phyloP scores from a whole-genome alignment of 495 filamentous ascomycete genomes.

The Oidiodendron maius region DNA sequence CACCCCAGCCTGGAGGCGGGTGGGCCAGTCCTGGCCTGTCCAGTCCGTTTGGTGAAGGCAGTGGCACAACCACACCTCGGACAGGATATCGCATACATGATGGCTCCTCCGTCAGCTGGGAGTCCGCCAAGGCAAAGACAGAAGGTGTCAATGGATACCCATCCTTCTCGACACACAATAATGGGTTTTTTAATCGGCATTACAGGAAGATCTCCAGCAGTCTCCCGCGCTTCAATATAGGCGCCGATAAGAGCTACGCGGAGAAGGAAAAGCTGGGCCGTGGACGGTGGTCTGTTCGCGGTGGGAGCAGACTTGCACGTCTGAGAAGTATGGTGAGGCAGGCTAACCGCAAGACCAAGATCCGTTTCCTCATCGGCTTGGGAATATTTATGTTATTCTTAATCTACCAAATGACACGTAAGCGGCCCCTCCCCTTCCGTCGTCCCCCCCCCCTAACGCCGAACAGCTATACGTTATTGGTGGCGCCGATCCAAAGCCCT shows the following conservation, averaged over 20 bases:
- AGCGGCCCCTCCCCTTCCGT: constrained; percentile 24
- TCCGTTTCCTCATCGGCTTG: constrained; percentile 52
- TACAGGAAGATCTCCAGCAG: constrained; percentile 67
- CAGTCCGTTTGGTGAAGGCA: constrained; percentile 45
- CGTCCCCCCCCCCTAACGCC: constrained; percentile 1
- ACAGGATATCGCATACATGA: constrained; percentile 38
- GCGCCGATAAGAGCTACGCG: constrained; percentile 38
- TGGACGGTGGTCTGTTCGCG: constrained; percentile 29
- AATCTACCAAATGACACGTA: constrained; percentile 64
- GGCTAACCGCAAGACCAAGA: constrained; percentile 37
- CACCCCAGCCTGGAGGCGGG: constrained; percentile 71
- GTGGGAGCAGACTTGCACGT: constrained; percentile 26
- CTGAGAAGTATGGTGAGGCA: constrained; percentile 11
- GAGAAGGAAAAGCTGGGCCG: constrained; percentile 74
- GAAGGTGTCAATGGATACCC: constrained; percentile 69
- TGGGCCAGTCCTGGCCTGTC: constrained; percentile 83
- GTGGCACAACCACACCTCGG: constrained; percentile 62
- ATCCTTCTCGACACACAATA: constrained; percentile 72
- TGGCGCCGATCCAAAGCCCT: constrained; percentile 44
- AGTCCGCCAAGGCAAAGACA: constrained; percentile 67
- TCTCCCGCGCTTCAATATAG: constrained; percentile 60
- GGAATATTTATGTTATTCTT: constrained; percentile 56
- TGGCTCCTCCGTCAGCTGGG: constrained; percentile 65
- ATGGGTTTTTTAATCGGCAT: constrained; percentile 77
- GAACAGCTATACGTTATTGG: constrained; percentile 37